Percentiles rank a stretch among this genome's conserved stretches.
These are phyloP conservation scores for Cenchrus fungigraminus DNA, from an alignment of 176 grass and related monocot genomes.

Conservation along the genomic window DNA sequence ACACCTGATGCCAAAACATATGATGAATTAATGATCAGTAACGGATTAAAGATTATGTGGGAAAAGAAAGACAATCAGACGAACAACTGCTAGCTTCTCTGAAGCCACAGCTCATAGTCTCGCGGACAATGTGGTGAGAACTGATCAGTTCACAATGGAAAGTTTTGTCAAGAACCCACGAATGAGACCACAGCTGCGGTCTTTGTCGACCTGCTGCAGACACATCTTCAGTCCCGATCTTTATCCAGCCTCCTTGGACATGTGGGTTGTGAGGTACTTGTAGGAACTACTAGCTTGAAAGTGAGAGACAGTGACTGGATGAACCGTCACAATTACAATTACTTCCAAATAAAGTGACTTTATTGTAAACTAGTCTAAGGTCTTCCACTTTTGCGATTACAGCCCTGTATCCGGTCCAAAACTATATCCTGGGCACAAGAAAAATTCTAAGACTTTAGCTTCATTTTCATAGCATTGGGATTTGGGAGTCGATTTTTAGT, in stretches of 20 bases:
- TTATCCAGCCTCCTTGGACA: too few relatives aligned
- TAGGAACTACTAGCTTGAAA: background rate
- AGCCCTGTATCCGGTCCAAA: background rate
- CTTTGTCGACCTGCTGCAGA: too few relatives aligned
- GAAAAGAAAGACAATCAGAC: background rate
- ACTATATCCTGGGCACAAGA: background rate
- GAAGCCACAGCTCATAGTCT: too few relatives aligned
- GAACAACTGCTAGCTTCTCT: too few relatives aligned
- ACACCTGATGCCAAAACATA: conserved; percentile 46
- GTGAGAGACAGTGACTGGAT: background rate
- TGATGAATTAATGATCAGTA: background rate
- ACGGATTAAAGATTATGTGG: background rate
- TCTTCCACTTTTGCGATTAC: background rate
- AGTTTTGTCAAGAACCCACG: too few relatives aligned
- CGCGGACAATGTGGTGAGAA: too few relatives aligned
- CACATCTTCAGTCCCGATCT: too few relatives aligned
- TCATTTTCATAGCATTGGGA: too few relatives aligned
- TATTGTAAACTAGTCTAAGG: background rate
- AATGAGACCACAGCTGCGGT: too few relatives aligned
- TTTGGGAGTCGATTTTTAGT: too few relatives aligned
- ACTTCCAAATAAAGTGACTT: background rate
- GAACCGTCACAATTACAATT: background rate
- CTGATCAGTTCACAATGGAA: too few relatives aligned
- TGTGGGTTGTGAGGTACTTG: background rate
- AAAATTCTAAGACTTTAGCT: too few relatives aligned